Percentiles rank a stretch among this genome's conserved stretches.
Evolutionary conservation across 208 protist species (phyloP).

Genomic region (Leptomonas seymouri): DNA sequence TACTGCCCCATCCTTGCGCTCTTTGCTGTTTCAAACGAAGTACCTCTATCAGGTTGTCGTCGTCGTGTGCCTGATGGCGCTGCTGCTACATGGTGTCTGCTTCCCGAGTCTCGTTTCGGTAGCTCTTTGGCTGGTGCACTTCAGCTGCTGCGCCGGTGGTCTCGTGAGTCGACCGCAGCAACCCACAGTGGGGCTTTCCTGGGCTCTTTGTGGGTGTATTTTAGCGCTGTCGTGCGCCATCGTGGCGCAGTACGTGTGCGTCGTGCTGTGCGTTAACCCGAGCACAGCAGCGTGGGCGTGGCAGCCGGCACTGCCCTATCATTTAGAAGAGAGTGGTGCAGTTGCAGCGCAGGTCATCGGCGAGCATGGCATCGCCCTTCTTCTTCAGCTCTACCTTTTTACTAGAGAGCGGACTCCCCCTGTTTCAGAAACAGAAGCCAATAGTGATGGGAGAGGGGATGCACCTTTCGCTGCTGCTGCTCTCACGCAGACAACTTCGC

Average conservation of each 20-base stretch:
- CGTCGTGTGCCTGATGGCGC: slow-evolving; percentile 18
- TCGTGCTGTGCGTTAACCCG: slow-evolving; percentile 11
- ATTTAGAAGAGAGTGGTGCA: background rate
- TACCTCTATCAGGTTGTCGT: slow-evolving; percentile 12
- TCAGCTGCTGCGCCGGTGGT: slow-evolving; percentile 25
- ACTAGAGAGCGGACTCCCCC: background rate
- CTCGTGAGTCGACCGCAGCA: slow-evolving; percentile 14
- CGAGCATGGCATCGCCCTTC: slow-evolving; percentile 17
- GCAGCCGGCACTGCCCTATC: slow-evolving; percentile 14
- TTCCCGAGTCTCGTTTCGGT: slow-evolving; percentile 27
- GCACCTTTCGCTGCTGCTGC: background rate
- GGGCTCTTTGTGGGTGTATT: background rate
- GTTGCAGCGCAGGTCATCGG: slow-evolving; percentile 12
- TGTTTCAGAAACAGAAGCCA: too few relatives aligned
- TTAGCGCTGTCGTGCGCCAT: background rate
- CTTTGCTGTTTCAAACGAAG: background rate
- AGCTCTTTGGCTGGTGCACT: slow-evolving; percentile 24
- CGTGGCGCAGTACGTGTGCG: slow-evolving; percentile 12
- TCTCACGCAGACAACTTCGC: background rate
- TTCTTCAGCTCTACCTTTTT: slow-evolving; percentile 17
- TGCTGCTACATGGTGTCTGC: slow-evolving; percentile 30
- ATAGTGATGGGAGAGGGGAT: background rate
- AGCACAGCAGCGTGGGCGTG: slow-evolving; percentile 16
- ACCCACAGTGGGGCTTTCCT: slow-evolving; percentile 1
- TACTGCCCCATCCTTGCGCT: too few relatives aligned